Base-by-base conservation (phyloP, 257 asterid species). In the Petrea volubilis region DNA sequence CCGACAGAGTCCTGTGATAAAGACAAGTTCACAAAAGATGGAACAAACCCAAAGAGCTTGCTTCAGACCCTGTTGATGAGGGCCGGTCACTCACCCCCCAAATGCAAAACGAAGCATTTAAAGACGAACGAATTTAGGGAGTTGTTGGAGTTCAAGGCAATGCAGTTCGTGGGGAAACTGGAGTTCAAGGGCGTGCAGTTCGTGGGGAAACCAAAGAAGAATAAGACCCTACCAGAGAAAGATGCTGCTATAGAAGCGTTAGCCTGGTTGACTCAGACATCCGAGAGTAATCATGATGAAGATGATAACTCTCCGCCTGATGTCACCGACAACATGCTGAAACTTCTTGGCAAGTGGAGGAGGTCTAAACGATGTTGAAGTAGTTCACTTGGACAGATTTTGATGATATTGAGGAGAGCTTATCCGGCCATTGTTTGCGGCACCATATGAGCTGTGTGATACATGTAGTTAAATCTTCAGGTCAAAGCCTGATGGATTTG, bases 101-200 rank as follows among this genome's bases (percentile, higher is more conserved):
- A 91, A 56, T 95, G 91, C 71, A 95, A 95, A 81, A 89, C 90
- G 38, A 95, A 95, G 87, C 99, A 95, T 84, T 93, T 95, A 1
- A 95, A 91, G 83, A 88, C 98, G 2, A 94, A 95, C 51, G 97
- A 95, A 77, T 95, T 95, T 67, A 80, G 99, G 82, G 99, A 92
- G 12, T 70, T 91, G 69, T 96, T 86, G 62, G 98, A 92, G 79
- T 87, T 95, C 81, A 95, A 92, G 80, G 99, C 97, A 17, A 90
- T 95, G 98, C 99, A 92, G 82, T 92, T 95, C 83, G 97, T 95
- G 63, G 99, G 99, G 28, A n/a, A n/a, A n/a, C n/a, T n/a, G n/a
- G n/a, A n/a, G n/a, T n/a, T 95, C 81, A 95, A 92, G 80, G 99
- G 98, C 21, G 88, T 95, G 98, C 99, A 92, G 82, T 92, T 95